Conservation (phyloP, 1,284 basidiomycete species). For the Fistulinella staudtii region DNA sequence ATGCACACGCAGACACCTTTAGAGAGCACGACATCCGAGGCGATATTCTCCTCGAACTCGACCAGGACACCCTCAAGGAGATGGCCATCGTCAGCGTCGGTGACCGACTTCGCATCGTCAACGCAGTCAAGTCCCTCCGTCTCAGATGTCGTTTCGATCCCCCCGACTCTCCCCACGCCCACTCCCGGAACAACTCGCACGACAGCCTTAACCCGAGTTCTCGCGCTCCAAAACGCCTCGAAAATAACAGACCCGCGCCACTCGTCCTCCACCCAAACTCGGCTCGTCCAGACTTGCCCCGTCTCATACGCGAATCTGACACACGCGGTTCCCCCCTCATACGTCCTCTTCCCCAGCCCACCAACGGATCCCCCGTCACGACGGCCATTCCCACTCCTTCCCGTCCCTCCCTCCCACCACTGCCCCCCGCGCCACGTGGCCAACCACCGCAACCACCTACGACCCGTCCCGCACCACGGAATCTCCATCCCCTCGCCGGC, state of each 20-base stretch:
- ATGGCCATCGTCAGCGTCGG: slow-evolving; percentile 87
- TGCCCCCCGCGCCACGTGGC: slow-evolving; percentile 61
- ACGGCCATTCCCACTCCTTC: slow-evolving; percentile 26
- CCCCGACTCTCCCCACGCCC: slow-evolving; percentile 11
- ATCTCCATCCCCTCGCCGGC: slow-evolving; percentile 19
- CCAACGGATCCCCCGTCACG: slow-evolving; percentile 18
- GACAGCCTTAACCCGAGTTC: slow-evolving; percentile 22
- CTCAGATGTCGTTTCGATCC: slow-evolving; percentile 43
- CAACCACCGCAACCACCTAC: slow-evolving; percentile 58
- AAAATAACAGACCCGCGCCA: slow-evolving; percentile 61
- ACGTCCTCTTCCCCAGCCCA: slow-evolving; percentile 45
- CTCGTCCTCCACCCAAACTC: slow-evolving; percentile 53
- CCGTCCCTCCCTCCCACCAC: slow-evolving; percentile 56
- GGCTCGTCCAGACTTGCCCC: slow-evolving; percentile 56
- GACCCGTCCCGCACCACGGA: slow-evolving; percentile 28
- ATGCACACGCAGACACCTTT: slow-evolving; percentile 67
- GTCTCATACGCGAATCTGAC: slow-evolving; percentile 55
- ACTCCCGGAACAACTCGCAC: slow-evolving; percentile 21
- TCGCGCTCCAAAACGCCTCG: slow-evolving; percentile 39
- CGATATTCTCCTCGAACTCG: slow-evolving; percentile 84
- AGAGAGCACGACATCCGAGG: slow-evolving; percentile 84
- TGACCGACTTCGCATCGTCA: slow-evolving; percentile 81
- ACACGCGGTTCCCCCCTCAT: slow-evolving; percentile 49
- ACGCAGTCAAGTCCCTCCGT: slow-evolving; percentile 77
- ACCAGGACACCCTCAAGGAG: slow-evolving; percentile 81